Conservation (phyloP, 805 yeast genomes). For the Saccharomycopsis guyanensis region DNA sequence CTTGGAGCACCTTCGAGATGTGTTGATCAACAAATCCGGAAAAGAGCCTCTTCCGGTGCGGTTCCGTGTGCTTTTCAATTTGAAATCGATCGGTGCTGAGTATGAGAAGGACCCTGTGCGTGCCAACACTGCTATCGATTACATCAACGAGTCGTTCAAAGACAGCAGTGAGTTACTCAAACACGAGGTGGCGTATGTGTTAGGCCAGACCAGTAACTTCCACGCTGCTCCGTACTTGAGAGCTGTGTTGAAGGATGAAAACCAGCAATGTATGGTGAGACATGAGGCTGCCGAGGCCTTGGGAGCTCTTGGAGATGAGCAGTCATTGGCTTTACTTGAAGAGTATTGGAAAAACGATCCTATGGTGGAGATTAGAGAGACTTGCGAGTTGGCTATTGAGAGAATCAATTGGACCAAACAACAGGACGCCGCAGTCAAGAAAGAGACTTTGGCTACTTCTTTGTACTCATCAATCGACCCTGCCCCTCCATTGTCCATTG, state of each 20-base stretch:
- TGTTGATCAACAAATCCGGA: conserved; percentile 58
- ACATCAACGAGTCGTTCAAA: conserved; percentile 75
- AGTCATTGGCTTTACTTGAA: conserved; percentile 58
- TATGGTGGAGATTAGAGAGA: conserved; percentile 82
- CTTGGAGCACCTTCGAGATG: conserved; percentile 66
- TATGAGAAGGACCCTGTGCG: conserved; percentile 40
- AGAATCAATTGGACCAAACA: conserved; percentile 90
- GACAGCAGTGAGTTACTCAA: conserved; percentile 85
- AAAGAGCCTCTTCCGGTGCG: conserved; percentile 72
- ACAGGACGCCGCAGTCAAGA: conserved; percentile 39
- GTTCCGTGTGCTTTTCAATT: conserved; percentile 88
- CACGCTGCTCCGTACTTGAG: conserved; percentile 70
- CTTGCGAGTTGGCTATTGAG: conserved; percentile 95
- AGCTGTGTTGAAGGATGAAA: conserved; percentile 54
- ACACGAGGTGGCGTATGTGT: conserved; percentile 95
- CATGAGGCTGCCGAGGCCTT: conserved; percentile 99
- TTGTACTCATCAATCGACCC: conserved; percentile 90
- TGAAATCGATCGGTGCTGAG: conserved; percentile 81
- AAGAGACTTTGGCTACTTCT: conserved; percentile 67
- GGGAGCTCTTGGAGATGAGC: conserved; percentile 86
- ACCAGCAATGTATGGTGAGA: conserved; percentile 92
- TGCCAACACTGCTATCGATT: conserved; percentile 65
- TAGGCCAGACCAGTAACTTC: conserved; percentile 89
- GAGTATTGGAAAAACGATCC: conserved; percentile 69
- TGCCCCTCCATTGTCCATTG: conserved; percentile 90